phyloP scores from a whole-genome alignment of 345 rosid species.

The Turritis glabra region DNA sequence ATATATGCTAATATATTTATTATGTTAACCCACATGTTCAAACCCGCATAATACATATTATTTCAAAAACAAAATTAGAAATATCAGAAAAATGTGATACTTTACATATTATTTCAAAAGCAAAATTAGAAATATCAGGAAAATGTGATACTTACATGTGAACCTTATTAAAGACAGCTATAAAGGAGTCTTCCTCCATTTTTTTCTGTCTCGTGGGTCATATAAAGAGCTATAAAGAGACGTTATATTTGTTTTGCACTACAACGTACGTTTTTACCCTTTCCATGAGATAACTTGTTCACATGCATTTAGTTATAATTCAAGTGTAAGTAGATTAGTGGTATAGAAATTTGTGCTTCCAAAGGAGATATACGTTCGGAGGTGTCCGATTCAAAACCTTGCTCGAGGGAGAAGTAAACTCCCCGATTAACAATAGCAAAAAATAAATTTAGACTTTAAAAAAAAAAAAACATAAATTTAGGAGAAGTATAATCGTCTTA shows the following conservation, averaged over 20 bases:
- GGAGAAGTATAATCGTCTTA: background rate
- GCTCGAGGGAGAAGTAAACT: no score
- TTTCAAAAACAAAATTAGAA: background rate
- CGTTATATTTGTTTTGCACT: background rate
- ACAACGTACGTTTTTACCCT: background rate
- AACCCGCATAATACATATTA: background rate
- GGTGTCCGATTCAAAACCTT: no score
- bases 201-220: conserved; percentile 5
- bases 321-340: background rate
- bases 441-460: no score
- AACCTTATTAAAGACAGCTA: conserved; percentile 4
- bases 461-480: no score
- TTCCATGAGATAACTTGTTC: conserved; percentile 14
- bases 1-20: background rate
- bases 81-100: background rate
- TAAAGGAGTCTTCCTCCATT: background rate
- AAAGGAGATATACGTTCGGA: no score
- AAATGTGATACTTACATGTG: conserved; percentile 7
- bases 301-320: background rate
- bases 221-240: conserved; percentile 8
- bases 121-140: background rate
- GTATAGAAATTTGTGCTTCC: background rate
- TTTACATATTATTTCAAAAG: background rate
- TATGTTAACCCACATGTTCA: background rate
- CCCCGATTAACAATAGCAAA: no score